phyloP scores from a whole-genome alignment of 2,329 filamentous ascomycete genomes.

The Hymenotorrendiella dingleyae region DNA sequence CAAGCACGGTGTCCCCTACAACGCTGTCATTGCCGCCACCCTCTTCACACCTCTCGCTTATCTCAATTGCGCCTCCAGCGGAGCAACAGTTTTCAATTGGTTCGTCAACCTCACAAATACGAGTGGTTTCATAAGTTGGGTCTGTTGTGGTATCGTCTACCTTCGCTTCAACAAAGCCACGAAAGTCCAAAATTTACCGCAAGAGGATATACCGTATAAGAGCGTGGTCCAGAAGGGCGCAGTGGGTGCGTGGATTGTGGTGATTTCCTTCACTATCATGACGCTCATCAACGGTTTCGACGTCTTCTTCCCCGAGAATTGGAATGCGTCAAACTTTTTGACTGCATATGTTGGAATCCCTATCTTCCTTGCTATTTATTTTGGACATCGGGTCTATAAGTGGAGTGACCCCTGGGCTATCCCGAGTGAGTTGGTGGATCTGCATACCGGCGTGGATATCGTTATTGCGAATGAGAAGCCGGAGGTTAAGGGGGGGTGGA shows the following conservation, averaged over 20 bases:
- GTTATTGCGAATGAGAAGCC: slow-evolving; percentile 23
- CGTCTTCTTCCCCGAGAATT: slow-evolving; percentile 55
- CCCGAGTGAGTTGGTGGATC: slow-evolving; percentile 43
- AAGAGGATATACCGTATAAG: slow-evolving; percentile 42
- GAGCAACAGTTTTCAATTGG: slow-evolving; percentile 47
- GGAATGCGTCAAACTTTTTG: slow-evolving; percentile 50
- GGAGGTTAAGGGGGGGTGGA: slow-evolving; percentile 10
- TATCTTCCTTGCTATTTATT: slow-evolving; percentile 51
- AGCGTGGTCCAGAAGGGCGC: slow-evolving; percentile 53
- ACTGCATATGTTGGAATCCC: slow-evolving; percentile 62
- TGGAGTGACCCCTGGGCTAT: slow-evolving; percentile 46
- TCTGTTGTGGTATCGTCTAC: slow-evolving; percentile 48
- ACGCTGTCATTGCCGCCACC: slow-evolving; percentile 37
- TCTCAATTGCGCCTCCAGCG: slow-evolving; percentile 39
- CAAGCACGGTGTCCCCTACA: slow-evolving; percentile 45
- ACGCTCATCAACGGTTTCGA: slow-evolving; percentile 58
- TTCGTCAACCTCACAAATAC: slow-evolving; percentile 50
- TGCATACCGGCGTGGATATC: slow-evolving; percentile 44
- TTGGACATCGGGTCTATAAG: slow-evolving; percentile 42
- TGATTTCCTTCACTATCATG: slow-evolving; percentile 47
- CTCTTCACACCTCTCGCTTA: slow-evolving; percentile 43
- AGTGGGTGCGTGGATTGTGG: slow-evolving; percentile 47
- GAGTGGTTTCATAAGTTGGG: slow-evolving; percentile 46
- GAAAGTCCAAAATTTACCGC: slow-evolving; percentile 36
- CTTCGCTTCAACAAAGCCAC: slow-evolving; percentile 51